Base-by-base conservation (phyloP, 2,329 filamentous ascomycete genomes). In the Sclerotinia spermophila region DNA sequence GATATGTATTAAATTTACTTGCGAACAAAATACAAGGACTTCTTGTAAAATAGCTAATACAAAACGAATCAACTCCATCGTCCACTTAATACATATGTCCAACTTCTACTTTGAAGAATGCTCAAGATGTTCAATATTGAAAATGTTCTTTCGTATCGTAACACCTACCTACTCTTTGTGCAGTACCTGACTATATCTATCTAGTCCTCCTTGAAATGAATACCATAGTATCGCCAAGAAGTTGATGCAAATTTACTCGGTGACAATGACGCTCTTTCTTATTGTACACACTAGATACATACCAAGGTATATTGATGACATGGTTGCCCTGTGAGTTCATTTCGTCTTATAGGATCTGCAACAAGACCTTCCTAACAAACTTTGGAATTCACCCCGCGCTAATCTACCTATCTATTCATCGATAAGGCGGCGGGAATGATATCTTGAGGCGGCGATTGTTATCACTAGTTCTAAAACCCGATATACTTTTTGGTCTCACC, bases 341-440 rank as follows among this genome's bases (percentile, higher is more conserved):
- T 33, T 51, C 44, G 24, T 64, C 60, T 48, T 48, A 1, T 48
- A 7, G 24, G 33, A 51, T 51, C 44, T 51, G 33, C 61, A 64
- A 15, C 24, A 8, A 33, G 2, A 19, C 61, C 44, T 65, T 65
- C 61, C 61, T 27, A 51, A 51, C 30, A 8, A 65, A 53, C 48
- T n/a, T 53, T 53, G 48, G 27, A 40, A 53, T 66, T 53, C 62
- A 53, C 62, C 62, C 62, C 62, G 33, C 62, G 33, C 21, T 27
- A 27, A 68, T 10, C 42, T 17, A n/a, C 30, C n/a, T 71, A 74
- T 73, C 71, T 53, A 65, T 27, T 27, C 71, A 74, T 73, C 71
- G 72, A 74, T 73, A 74, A 74, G 73, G 68, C 59, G 51, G 53
- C 60, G 44, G 53, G 65, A 27, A 42, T 42, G 45, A 38, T 65